Evolutionary conservation across 306 rosid species (phyloP), one percentile per base, ranked within the genome.

Genomic region (Vicia faba): DNA sequence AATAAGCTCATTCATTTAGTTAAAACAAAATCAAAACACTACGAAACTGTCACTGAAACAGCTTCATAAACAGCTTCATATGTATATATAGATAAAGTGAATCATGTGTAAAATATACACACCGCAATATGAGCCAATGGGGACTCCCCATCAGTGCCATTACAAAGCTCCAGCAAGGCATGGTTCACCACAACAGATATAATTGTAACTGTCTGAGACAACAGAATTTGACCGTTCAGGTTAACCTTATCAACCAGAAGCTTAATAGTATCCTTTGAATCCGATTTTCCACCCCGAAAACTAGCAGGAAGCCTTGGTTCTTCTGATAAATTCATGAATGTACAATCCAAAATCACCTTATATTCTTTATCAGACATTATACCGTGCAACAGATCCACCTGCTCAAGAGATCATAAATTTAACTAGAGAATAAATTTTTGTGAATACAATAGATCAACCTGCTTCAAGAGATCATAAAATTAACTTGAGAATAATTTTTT

Each of bases 211-310:
- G 91, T 90, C 35, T 76, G 93, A 16, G 97, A 86, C 66, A 90
- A 74, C 60, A 93, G 75, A 73, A 69, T 76, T 76, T 93, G 99
- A 77, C 99, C 78, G 72, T 86, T 93, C 48, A 51, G 53, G 78
- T 93, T 93, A 84, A 93, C 99, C 95, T 82, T 93, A 74, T 93
- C 99, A 70, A 82, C 97, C 60, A 93, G 86, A 78, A 86, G 85
- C 73, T 64, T 79, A 44, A 93, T 85, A 35, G 95, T 82, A 66
- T 90, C 96, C 75, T 75, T 86, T 9, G 96, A 74, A 71, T 68
- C 89, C 43, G 96, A 81, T 66, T 85, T 79, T 69, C 85, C 90
- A 66, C 89, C 97, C 65, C 96, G 99, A 70, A 93, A 93, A 77
- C 89, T 85, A 39, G 97, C 90, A 66, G 99, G 99, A 80, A 90